These are phyloP conservation scores for Dichomitus squalens DNA, from an alignment of 1,284 basidiomycete species.

Conservation along the genomic window DNA sequence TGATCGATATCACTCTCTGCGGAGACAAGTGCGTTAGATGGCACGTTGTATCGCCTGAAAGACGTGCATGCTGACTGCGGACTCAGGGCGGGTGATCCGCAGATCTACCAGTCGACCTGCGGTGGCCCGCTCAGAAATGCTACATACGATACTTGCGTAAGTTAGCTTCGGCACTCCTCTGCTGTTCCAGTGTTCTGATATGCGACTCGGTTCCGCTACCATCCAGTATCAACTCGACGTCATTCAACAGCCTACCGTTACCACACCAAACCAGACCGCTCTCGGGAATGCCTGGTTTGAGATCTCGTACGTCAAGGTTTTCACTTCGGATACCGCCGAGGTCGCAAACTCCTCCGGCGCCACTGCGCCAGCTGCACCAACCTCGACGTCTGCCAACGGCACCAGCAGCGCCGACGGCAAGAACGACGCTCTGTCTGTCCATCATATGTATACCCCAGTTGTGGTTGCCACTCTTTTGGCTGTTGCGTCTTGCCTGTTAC, in stretches of 20 bases:
- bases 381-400: no score
- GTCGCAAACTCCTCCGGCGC: no score
- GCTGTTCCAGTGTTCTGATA: neutral
- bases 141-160: constrained; percentile 33
- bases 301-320: constrained; percentile 42
- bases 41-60: constrained; percentile 33
- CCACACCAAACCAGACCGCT: constrained; percentile 45
- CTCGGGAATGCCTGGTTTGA: constrained; percentile 54
- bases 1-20: constrained; percentile 61
- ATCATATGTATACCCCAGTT: no score
- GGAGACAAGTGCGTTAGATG: constrained; percentile 44
- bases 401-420: no score
- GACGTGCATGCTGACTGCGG: no score
- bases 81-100: constrained; percentile 42
- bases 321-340: constrained; percentile 24
- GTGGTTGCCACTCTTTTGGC: no score
- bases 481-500: no score
- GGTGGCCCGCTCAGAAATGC: constrained; percentile 32
- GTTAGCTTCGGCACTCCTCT: neutral
- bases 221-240: constrained; percentile 39
- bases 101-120: constrained; percentile 45
- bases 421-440: no score
- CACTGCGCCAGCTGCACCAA: no score
- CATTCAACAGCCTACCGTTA: no score
- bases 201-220: neutral